phyloP scores from a whole-genome alignment of 2,329 filamentous ascomycete genomes.

The Alternaria sp. region DNA sequence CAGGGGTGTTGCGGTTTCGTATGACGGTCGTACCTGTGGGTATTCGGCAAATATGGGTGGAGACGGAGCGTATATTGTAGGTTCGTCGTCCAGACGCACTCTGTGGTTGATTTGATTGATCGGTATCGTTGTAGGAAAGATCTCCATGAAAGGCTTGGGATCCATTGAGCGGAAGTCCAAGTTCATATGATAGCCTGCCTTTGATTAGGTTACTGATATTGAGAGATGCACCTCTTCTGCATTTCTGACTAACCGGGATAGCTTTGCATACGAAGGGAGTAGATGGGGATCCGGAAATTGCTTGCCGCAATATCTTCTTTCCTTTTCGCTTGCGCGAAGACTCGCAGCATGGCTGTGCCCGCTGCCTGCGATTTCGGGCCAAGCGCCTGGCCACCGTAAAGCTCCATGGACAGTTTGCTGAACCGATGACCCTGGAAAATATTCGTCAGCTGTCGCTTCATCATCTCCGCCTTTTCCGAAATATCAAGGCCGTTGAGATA shows the following conservation, averaged over 20 bases:
- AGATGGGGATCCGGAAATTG: neutral
- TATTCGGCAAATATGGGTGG: too few relatives aligned
- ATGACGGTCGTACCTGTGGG: too few relatives aligned
- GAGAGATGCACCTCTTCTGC: neutral
- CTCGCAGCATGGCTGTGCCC: neutral
- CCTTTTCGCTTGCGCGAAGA: neutral
- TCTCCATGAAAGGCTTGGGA: slow-evolving; percentile 57
- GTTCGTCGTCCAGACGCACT: neutral
- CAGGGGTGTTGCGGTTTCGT: too few relatives aligned
- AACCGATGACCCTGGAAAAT: too few relatives aligned
- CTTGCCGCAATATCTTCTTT: neutral
- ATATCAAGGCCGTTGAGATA: neutral
- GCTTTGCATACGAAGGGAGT: neutral
- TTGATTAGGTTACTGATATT: too few relatives aligned
- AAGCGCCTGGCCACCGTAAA: too few relatives aligned
- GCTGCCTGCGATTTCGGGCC: neutral
- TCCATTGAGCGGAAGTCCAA: slow-evolving; percentile 57
- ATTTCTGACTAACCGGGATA: neutral
- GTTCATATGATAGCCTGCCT: slow-evolving; percentile 55
- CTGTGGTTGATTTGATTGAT: too few relatives aligned
- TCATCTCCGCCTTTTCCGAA: neutral
- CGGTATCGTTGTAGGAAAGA: neutral
- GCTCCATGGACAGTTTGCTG: too few relatives aligned
- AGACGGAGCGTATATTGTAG: slow-evolving; percentile 52
- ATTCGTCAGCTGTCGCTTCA: neutral